These are phyloP conservation scores for Penicillium vulpinum DNA, from an alignment of 2,329 filamentous ascomycete genomes.

Conservation along the genomic window DNA sequence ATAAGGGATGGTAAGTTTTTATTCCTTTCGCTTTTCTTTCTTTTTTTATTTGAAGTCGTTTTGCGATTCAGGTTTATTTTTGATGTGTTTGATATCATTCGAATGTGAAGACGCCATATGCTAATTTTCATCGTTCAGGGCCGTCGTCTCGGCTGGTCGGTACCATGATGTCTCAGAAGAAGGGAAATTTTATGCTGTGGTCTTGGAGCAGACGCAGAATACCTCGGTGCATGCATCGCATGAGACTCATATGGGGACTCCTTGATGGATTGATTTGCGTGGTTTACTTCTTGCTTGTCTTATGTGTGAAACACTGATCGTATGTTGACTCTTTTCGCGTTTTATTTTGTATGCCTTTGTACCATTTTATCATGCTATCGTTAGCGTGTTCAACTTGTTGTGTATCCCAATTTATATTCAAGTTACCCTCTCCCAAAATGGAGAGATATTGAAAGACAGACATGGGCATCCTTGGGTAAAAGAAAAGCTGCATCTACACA, in stretches of 20 bases:
- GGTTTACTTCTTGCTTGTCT: background rate
- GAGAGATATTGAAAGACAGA: too few species aligned
- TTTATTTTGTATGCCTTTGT: background rate
- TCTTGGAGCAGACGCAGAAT: constrained; percentile 33
- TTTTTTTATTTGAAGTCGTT: background rate
- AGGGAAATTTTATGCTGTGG: constrained; percentile 41
- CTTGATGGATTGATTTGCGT: background rate
- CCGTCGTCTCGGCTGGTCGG: constrained; percentile 35
- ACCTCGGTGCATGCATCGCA: background rate
- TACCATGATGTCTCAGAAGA: constrained; percentile 40
- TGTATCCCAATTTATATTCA: background rate
- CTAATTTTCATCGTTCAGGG: constrained; percentile 24
- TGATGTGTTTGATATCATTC: background rate
- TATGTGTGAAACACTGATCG: background rate
- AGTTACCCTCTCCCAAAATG: too few species aligned
- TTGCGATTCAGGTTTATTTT: background rate
- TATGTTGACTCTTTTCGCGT: background rate
- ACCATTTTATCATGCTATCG: background rate
- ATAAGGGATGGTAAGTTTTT: constrained; percentile 37
- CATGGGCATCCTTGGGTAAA: too few species aligned
- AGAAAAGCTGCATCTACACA: too few species aligned
- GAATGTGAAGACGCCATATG: background rate
- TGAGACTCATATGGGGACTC: constrained; percentile 7
- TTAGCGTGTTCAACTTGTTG: background rate
- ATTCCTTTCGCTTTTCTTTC: background rate